Evolutionary conservation across 2,329 filamentous ascomycete genomes (phyloP).

Genomic region (Calonectria pauciramosa): DNA sequence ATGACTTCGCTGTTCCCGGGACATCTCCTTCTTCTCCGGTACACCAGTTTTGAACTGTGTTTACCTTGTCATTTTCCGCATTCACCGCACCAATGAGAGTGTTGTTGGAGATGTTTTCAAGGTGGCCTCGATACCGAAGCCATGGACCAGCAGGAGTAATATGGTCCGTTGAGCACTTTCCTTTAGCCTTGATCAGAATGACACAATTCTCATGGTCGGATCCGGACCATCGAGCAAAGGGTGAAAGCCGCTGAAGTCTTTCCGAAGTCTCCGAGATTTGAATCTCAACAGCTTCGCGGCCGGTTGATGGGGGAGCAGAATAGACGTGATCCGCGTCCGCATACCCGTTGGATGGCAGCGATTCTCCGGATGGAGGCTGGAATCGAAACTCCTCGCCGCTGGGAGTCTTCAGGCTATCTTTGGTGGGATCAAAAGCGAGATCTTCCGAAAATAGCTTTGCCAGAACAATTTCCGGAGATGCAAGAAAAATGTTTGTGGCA

Average conservation of each 20-base stretch:
- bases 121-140: constrained; percentile 11
- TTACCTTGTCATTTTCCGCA: constrained; percentile 16
- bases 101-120: constrained; percentile 19
- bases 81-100: constrained; percentile 23
- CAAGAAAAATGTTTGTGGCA: constrained; percentile 92
- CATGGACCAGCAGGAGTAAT: constrained; percentile 13
- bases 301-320: constrained; percentile 86
- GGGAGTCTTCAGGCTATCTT: constrained; percentile 91
- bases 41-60: background rate
- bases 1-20: constrained; percentile 6
- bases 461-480: constrained; percentile 90
- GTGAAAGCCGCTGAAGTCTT: constrained; percentile 91
- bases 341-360: constrained; percentile 85
- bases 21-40: background rate
- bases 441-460: constrained; percentile 87
- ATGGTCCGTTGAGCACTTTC: constrained; percentile 14
- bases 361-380: constrained; percentile 81
- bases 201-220: constrained; percentile 5
- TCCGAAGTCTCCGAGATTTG: constrained; percentile 90
- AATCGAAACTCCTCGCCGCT: constrained; percentile 97
- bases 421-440: constrained; percentile 94
- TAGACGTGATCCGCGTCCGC: constrained; percentile 94
- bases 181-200: constrained; percentile 14
- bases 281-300: constrained; percentile 81
- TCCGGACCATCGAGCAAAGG: constrained; percentile 69